Conservation (phyloP, 805 yeast genomes). For the Torulaspora delbrueckii region DNA sequence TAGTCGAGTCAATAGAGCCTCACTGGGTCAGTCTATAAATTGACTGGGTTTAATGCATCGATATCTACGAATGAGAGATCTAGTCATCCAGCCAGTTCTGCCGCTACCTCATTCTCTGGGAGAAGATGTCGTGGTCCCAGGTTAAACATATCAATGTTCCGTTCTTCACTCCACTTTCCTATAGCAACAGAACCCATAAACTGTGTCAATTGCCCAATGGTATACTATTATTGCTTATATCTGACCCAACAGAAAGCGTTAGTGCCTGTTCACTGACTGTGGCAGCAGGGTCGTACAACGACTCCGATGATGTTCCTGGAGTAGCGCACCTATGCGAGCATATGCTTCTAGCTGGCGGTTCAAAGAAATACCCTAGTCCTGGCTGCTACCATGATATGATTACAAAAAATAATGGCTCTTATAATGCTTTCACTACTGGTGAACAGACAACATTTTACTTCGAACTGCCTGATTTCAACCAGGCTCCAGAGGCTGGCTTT, state of each 20-base stretch:
- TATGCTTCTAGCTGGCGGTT: slow-evolving; percentile 50
- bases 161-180: slow-evolving; percentile 36
- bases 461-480: slow-evolving; percentile 47
- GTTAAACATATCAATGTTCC: slow-evolving; percentile 22
- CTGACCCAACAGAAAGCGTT: slow-evolving; percentile 62
- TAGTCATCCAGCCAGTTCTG: too few relatives aligned
- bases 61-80: neutral
- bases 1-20: neutral
- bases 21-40: neutral
- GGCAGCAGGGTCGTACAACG: slow-evolving; percentile 75
- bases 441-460: slow-evolving; percentile 62
- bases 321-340: slow-evolving; percentile 91
- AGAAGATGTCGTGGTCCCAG: slow-evolving; percentile 20
- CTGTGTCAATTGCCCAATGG: slow-evolving; percentile 61
- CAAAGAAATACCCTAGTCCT: slow-evolving; percentile 49
- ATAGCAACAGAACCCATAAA: slow-evolving; percentile 40
- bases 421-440: slow-evolving; percentile 67
- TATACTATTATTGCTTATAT: slow-evolving; percentile 58
- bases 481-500: slow-evolving; percentile 38
- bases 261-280: slow-evolving; percentile 73
- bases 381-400: slow-evolving; percentile 43
- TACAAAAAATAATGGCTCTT: slow-evolving; percentile 47
- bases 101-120: neutral
- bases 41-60: neutral
- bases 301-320: slow-evolving; percentile 67